phyloP scores from a whole-genome alignment of 2,329 filamentous ascomycete genomes.

The Ceratocystis papillata region DNA sequence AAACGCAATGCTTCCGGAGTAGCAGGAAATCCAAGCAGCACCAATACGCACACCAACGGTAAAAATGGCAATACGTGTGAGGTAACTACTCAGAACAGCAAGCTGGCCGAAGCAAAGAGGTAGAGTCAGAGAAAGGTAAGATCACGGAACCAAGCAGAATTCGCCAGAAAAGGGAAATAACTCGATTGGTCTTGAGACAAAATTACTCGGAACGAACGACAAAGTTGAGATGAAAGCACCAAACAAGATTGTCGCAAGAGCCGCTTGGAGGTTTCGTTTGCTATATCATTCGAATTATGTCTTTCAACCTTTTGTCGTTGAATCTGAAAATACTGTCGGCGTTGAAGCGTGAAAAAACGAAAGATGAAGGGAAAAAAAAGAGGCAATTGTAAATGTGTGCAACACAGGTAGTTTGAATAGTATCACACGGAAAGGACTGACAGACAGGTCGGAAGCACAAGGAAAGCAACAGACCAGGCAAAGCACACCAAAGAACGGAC shows the following conservation, averaged over 20 bases:
- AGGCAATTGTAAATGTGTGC: conserved; percentile 5
- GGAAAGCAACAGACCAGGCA: neutral
- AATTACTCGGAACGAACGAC: conserved; percentile 1
- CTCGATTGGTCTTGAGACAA: neutral
- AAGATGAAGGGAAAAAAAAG: conserved; percentile 9
- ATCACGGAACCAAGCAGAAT: too few relatives aligned
- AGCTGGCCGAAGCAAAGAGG: neutral
- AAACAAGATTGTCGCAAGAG: conserved; percentile 17
- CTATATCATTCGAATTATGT: neutral
- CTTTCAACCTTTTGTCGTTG: neutral
- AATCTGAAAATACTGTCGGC: neutral
- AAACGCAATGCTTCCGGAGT: neutral
- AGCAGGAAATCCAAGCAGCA: neutral
- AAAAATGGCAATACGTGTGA: conserved; percentile 11
- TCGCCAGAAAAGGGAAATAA: neutral
- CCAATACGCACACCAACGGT: neutral
- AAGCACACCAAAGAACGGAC: conserved; percentile 22
- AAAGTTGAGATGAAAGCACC: conserved; percentile 24
- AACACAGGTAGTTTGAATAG: neutral
- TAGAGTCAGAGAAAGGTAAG: neutral
- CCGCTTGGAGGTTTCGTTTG: neutral
- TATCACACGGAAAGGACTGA: conserved; percentile 16
- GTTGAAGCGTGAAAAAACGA: neutral
- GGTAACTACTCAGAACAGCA: neutral
- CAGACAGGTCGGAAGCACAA: conserved; percentile 13